These are phyloP conservation scores for Termitomyces sp. DNA, from an alignment of 768 basidiomycete species.

Conservation along the genomic window DNA sequence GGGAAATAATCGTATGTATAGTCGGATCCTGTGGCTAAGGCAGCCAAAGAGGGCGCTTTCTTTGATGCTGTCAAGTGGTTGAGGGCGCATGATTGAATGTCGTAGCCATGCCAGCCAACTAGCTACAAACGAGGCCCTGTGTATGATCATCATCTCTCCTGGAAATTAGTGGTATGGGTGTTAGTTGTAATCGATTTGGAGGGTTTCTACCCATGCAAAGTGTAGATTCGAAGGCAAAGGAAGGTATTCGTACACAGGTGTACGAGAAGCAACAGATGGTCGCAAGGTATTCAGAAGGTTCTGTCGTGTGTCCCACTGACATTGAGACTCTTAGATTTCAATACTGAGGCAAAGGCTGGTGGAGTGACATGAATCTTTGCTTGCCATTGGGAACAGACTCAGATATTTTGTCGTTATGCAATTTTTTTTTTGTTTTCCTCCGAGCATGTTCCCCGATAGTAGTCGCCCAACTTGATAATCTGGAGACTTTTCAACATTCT, in stretches of 20 bases:
- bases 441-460: too few relatives aligned
- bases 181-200: neutral
- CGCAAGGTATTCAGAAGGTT: neutral
- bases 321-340: too few relatives aligned
- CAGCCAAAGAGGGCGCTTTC: slow-evolving; percentile 19
- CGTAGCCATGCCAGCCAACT: neutral
- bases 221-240: neutral
- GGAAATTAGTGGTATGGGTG: neutral
- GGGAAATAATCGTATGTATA: neutral
- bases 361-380: too few relatives aligned
- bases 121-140: neutral
- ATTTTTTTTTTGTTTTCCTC: too few relatives aligned
- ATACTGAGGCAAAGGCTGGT: too few relatives aligned
- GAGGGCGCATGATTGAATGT: slow-evolving; percentile 10
- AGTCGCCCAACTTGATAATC: too few relatives aligned
- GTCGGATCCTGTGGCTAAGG: slow-evolving; percentile 19
- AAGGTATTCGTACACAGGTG: neutral
- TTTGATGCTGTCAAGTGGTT: slow-evolving; percentile 19
- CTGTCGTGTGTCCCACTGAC: neutral
- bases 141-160: neutral
- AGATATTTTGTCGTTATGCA: too few relatives aligned
- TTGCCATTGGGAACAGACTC: too few relatives aligned
- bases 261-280: neutral
- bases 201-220: neutral
- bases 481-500: too few relatives aligned